Evolutionary conservation across 1,284 basidiomycete genomes (phyloP).

Genomic region (Cryptococcus maquisensis): DNA sequence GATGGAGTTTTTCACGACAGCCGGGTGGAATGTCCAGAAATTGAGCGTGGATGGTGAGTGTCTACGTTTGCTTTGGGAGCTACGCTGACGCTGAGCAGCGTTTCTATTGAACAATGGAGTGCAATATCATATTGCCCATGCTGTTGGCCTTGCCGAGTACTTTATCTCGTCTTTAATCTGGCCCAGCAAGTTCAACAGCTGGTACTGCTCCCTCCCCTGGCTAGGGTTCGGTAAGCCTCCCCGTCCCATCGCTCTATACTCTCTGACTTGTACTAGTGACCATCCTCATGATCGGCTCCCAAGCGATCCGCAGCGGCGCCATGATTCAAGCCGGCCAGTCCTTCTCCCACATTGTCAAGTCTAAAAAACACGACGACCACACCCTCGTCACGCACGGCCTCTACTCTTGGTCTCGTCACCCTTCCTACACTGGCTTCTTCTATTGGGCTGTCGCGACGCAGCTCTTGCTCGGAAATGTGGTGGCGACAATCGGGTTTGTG

Average conservation of each 20-base stretch:
- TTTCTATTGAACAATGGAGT: constrained; percentile 89
- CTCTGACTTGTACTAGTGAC: constrained; percentile 11
- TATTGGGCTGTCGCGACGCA: constrained; percentile 97
- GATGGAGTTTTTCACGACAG: constrained; percentile 91
- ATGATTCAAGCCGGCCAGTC: constrained; percentile 94
- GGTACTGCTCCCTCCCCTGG: constrained; percentile 3
- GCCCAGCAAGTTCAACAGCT: constrained; percentile 35
- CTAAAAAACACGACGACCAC: constrained; percentile 65
- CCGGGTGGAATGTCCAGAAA: constrained; percentile 89
- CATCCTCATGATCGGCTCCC: constrained; percentile 62
- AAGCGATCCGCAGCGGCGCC: constrained; percentile 74
- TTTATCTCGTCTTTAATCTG: constrained; percentile 64
- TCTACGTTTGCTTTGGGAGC: not conserved
- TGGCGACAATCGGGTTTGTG: constrained; percentile 53
- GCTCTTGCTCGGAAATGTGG: constrained; percentile 80
- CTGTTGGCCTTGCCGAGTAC: constrained; percentile 74
- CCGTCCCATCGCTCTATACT: not conserved
- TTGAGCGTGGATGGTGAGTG: constrained; percentile 86
- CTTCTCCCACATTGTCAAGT: constrained; percentile 83
- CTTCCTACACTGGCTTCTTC: constrained; percentile 95
- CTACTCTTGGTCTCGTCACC: constrained; percentile 89
- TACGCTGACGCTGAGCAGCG: constrained; percentile 54
- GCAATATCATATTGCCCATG: constrained; percentile 82
- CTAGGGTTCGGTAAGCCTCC: constrained; percentile 7
- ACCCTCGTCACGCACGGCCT: constrained; percentile 79